Evolutionary conservation across 78 protist genomes (phyloP), one percentile per base, ranked within the genome.

Genomic region (Cavenderia fasciculata): DNA sequence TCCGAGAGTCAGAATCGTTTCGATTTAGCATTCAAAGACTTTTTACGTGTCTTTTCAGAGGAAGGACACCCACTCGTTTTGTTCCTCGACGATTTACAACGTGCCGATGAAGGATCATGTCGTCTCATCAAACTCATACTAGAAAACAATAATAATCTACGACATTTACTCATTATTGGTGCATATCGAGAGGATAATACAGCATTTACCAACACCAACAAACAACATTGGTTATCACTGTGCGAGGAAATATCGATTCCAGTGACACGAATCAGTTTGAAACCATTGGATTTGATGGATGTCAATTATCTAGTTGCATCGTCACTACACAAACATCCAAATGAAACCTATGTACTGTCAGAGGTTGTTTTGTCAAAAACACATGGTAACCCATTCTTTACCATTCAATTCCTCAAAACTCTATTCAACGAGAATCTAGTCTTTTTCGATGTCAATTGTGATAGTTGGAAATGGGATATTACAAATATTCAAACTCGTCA

Each of bases 121-220:
- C 72, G 66, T 40, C 52, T 74, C 41, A 52, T 73, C 41, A 74
- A 52, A 33, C 41, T 73, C 23, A 38, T 86, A 21, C 34, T 74
- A 44, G 76, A 73, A 21, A 54, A 54, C 27, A 63, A 54, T 44
- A 51, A 69, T 51, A 34, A 62, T 59, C 40, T 73, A 23, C 70
- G 72, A 11, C 72, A 72, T 41, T 40, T 86, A 27, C 49, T 84
- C 16, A 49, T 69, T 0, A 84, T 74, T 49, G 84, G 85, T 33
- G 92, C 92, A 36, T 86, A 63, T 41, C 51, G 92, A 72, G 92
- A 86, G 57, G n/a, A n/a, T n/a, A 86, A 86, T 52, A 84, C 70
- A 59, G 12, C 65, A 21, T 43, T 57, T 23, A 16, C n/a, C 5
- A 56, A 4, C 4, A 18, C 51, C n/a, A 34, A 3, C 2, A 33